Evolutionary conservation across 768 basidiomycete genomes (phyloP).

Genomic region (Rhizopogon rudus): DNA sequence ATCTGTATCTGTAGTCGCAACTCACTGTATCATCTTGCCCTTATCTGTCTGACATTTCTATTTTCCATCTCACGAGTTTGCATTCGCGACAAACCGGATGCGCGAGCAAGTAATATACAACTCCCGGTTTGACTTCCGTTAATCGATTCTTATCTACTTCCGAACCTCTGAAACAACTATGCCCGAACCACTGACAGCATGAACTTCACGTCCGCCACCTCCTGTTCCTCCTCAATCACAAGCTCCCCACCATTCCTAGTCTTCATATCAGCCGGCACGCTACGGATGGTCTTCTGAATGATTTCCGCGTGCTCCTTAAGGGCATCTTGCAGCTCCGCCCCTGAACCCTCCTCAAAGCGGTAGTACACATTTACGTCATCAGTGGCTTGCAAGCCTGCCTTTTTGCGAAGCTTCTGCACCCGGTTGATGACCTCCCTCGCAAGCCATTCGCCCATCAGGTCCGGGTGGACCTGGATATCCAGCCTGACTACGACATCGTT

Average conservation of each 20-base stretch:
- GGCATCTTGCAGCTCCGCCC: slow-evolving; percentile 59
- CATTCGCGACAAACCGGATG: not conserved
- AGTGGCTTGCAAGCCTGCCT: slow-evolving; percentile 90
- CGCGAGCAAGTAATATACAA: slow-evolving; percentile 19
- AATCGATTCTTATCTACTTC: not conserved
- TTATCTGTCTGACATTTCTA: not conserved
- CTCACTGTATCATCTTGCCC: slow-evolving; percentile 10
- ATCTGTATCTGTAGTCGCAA: slow-evolving; percentile 9
- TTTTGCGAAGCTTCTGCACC: slow-evolving; percentile 93
- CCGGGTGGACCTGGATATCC: slow-evolving; percentile 83
- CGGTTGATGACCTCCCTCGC: slow-evolving; percentile 89
- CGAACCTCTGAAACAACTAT: slow-evolving; percentile 8
- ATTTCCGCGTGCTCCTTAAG: slow-evolving; percentile 62
- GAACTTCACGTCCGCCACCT: slow-evolving; percentile 77
- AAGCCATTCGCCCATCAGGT: slow-evolving; percentile 83
- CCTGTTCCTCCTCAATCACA: slow-evolving; percentile 84
- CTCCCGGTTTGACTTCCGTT: slow-evolving; percentile 7
- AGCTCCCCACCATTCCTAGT: slow-evolving; percentile 45
- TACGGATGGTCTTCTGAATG: slow-evolving; percentile 71
- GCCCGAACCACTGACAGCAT: slow-evolving; percentile 55
- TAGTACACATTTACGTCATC: slow-evolving; percentile 92
- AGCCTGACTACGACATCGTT: slow-evolving; percentile 93
- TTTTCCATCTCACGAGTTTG: not conserved
- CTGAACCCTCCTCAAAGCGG: slow-evolving; percentile 64
- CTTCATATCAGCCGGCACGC: slow-evolving; percentile 57